Evolutionary conservation across 805 yeast genomes (phyloP).

Genomic region (Pichia cephalocereana): DNA sequence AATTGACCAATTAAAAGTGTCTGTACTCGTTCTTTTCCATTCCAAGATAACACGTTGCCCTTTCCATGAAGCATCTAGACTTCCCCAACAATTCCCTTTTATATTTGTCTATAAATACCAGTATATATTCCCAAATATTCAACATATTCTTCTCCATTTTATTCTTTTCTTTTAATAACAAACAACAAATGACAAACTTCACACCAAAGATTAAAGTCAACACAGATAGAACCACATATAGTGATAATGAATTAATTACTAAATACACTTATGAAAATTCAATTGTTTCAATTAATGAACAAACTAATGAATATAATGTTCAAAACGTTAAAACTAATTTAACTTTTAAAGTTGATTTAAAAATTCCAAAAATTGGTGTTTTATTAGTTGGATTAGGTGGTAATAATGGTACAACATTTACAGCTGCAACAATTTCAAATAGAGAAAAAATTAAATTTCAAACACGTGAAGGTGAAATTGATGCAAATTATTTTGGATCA

Average conservation of each 20-base stretch:
- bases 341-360: constrained; percentile 77
- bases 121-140: neutral
- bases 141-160: neutral
- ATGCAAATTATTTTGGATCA: constrained; percentile 81
- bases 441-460: constrained; percentile 68
- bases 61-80: too few relatives aligned
- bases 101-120: too few relatives aligned
- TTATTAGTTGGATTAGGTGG: constrained; percentile 94
- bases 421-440: constrained; percentile 80
- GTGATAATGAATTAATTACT: constrained; percentile 45
- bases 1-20: too few relatives aligned
- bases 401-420: constrained; percentile 88
- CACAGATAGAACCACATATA: constrained; percentile 42
- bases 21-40: too few relatives aligned
- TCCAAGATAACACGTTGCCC: too few relatives aligned
- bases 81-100: too few relatives aligned
- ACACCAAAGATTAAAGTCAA: constrained; percentile 42
- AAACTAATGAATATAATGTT: constrained; percentile 54
- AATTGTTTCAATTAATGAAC: constrained; percentile 44
- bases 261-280: constrained; percentile 70
- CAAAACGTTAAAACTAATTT: constrained; percentile 66
- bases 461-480: constrained; percentile 67
- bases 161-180: neutral
- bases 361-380: constrained; percentile 78
- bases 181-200: constrained; percentile 12